Base-by-base conservation (phyloP, 2,329 filamentous ascomycete genomes). In the Aureobasidium musti region DNA sequence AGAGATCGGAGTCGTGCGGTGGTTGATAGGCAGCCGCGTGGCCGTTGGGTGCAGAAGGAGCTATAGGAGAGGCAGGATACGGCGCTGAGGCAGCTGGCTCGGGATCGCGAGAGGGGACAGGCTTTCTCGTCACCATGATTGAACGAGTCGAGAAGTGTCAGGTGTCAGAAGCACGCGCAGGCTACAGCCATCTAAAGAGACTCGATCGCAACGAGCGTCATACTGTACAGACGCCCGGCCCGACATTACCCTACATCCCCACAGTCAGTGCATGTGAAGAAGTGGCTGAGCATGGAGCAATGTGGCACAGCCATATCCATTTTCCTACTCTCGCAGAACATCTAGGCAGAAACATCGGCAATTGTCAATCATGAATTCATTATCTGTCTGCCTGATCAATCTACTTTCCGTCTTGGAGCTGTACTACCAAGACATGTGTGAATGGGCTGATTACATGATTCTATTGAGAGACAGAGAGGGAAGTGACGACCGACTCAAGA, bases 71-170 rank as follows among this genome's bases (percentile, higher is more conserved):
- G 2, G 76, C 77, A 17, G 81, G 81, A 65, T 83, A 82, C 2
- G 81, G 81, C 28, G 79, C 23, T 78, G 77, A 69, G 17, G 69
- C 66, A 6, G 78, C 74, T 66, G 77, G 75, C 13, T 80, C 80
- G 59, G 79, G 76, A 50, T 80, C 74, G 54, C 70, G 72, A 35
- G 73, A 73, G 17, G 74, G 72, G 30, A 77, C 74, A 8, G 79
- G 75, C 68, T 81, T 81, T 64, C 79, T 73, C 26, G 74, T 79
- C 61, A 82, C 79, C 81, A 82, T 82, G 47, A 7, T 54, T 43
- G 47, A 26, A 26, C 8, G 21, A 7, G 23, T 43, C 47, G n/a
- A 21, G 26, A 26, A n/a, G 35, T 49, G 57, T 59, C 39, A 17
- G 33, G 54, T 14, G n/a, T 6, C 13, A 26, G 30, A 30, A 50